A percentile compares a stretch with the other conserved stretches of the same genome.
Evolutionary conservation across 805 yeast genomes (phyloP).

Genomic region (Hanseniaspora lindneri): DNA sequence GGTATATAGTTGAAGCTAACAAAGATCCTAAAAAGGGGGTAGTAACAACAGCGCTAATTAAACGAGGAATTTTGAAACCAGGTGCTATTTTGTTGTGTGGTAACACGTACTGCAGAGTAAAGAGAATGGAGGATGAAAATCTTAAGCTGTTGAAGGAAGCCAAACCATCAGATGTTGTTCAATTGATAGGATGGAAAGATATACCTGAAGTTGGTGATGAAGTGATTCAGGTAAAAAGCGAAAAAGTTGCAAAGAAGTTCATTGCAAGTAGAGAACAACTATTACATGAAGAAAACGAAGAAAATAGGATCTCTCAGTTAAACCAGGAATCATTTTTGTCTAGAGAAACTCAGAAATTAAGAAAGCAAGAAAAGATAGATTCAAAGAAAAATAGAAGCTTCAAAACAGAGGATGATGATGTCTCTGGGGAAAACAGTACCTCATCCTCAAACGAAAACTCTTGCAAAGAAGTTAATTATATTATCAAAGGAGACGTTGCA

Average conservation of each 20-base stretch:
- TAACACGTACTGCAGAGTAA: conserved; percentile 70
- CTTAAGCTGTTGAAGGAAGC: conserved; percentile 51
- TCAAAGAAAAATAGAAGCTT: conserved; percentile 34
- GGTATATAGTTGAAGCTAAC: conserved; percentile 81
- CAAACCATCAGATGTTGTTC: conserved; percentile 76
- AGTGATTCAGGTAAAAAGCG: conserved; percentile 63
- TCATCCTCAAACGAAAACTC: conserved; percentile 27
- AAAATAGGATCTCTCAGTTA: conserved; percentile 53
- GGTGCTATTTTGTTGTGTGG: conserved; percentile 81
- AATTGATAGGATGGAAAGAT: conserved; percentile 87
- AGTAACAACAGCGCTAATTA: conserved; percentile 72
- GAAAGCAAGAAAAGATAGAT: conserved; percentile 30
- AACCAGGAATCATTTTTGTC: conserved; percentile 37
- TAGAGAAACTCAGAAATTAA: conserved; percentile 34
- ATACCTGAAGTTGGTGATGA: conserved; percentile 85
- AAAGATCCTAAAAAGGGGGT: conserved; percentile 72
- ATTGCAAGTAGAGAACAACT: conserved; percentile 54
- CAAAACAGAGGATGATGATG: conserved; percentile 36
- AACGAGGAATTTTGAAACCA: conserved; percentile 59
- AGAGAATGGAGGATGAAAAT: conserved; percentile 60
- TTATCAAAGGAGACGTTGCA: conserved; percentile 81
- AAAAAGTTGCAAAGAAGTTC: conserved; percentile 64
- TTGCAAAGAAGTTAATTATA: conserved; percentile 37
- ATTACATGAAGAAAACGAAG: conserved; percentile 44
- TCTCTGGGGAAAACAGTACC: conserved; percentile 25